Evolutionary conservation across 768 basidiomycete genomes (phyloP).

Genomic region (Mycena sanguinolenta): DNA sequence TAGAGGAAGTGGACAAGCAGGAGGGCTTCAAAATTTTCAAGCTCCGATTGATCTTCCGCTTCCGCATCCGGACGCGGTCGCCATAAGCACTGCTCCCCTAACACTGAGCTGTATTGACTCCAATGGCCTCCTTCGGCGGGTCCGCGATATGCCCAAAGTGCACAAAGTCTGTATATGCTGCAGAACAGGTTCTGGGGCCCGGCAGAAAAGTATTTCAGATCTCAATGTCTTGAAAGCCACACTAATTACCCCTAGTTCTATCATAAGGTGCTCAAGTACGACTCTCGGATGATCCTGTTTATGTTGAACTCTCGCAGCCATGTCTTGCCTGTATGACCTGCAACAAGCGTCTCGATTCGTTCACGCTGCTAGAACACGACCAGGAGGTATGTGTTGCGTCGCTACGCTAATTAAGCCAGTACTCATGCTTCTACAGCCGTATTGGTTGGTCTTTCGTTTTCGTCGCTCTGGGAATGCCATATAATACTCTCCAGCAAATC

Average conservation of each 20-base stretch:
- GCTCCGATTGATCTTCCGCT: background rate
- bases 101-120: background rate
- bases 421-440: slow-evolving; percentile 53
- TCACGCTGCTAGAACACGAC: slow-evolving; percentile 85
- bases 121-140: slow-evolving; percentile 81
- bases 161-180: slow-evolving; percentile 84
- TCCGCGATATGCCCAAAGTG: slow-evolving; percentile 82
- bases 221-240: slow-evolving; percentile 11
- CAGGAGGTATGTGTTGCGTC: slow-evolving; percentile 69
- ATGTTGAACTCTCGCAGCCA: slow-evolving; percentile 58
- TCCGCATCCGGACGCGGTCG: background rate
- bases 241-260: slow-evolving; percentile 67
- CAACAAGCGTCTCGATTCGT: slow-evolving; percentile 83
- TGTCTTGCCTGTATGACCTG: slow-evolving; percentile 86
- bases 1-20: background rate
- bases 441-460: slow-evolving; percentile 55
- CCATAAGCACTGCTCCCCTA: slow-evolving; percentile 6
- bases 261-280: slow-evolving; percentile 74
- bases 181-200: slow-evolving; percentile 93
- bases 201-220: slow-evolving; percentile 79
- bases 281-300: background rate
- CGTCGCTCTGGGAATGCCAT: background rate
- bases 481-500: slow-evolving; percentile 69
- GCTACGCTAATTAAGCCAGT: background rate
- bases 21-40: background rate